These are phyloP conservation scores for Uronychia binucleata DNA, from an alignment of 73 alveolate genomes.

Conservation along the genomic window DNA sequence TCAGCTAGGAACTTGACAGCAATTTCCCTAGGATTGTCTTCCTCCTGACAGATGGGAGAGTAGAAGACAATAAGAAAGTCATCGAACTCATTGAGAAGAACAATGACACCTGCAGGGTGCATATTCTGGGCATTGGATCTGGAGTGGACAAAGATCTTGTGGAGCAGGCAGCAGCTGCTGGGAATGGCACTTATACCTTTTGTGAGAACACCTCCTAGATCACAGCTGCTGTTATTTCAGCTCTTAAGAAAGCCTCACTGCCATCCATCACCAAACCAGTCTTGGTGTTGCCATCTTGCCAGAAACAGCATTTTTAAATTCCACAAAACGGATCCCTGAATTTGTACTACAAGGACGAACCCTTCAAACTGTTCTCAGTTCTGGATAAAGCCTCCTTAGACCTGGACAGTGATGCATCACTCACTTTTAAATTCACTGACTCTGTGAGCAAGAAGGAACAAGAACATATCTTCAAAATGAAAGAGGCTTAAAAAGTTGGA, in stretches of 20 bases:
- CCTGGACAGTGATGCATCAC: no score
- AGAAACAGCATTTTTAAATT: not conserved
- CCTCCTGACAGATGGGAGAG: slow-evolving; percentile 96
- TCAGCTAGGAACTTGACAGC: slow-evolving; percentile 14
- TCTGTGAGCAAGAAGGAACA: not conserved
- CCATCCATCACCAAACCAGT: slow-evolving; percentile 21
- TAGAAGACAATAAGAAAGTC: slow-evolving; percentile 67
- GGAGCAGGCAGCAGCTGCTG: slow-evolving; percentile 61
- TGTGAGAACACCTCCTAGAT: slow-evolving; percentile 35
- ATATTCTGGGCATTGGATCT: slow-evolving; percentile 63
- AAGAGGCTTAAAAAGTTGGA: no score
- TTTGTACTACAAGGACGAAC: slow-evolving; percentile 26
- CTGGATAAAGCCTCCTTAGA: not conserved
- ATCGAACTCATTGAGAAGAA: slow-evolving; percentile 51
- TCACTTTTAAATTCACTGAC: slow-evolving; percentile 2
- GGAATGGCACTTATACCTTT: slow-evolving; percentile 57
- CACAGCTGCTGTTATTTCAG: slow-evolving; percentile 52
- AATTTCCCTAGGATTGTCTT: slow-evolving; percentile 67
- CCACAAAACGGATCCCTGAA: not conserved
- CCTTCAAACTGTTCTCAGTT: slow-evolving; percentile 10
- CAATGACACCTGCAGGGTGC: slow-evolving; percentile 50
- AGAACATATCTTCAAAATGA: no score
- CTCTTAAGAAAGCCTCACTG: slow-evolving; percentile 46
- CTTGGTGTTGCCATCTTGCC: not conserved
- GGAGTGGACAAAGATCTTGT: slow-evolving; percentile 50